These are phyloP conservation scores for Dactylellina cionopaga DNA, from an alignment of 2,329 filamentous ascomycete species.

Conservation along the genomic window DNA sequence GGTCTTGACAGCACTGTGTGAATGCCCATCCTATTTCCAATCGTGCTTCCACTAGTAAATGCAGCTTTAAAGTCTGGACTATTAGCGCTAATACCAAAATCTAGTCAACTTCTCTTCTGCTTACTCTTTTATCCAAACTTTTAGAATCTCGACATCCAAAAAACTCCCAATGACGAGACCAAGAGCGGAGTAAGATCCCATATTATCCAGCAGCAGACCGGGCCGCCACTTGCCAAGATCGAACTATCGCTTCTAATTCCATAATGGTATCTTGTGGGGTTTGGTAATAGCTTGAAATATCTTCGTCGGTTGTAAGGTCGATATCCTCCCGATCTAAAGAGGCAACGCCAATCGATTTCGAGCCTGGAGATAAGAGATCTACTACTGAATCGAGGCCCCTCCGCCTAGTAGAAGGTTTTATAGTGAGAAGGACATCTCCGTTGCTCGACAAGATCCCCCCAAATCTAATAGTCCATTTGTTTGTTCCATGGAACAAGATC, in stretches of 20 bases:
- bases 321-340: too few relatives aligned
- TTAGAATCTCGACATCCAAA: constrained; percentile 3
- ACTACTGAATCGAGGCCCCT: neutral
- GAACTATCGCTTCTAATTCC: neutral
- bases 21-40: constrained; percentile 22
- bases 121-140: neutral
- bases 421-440: neutral
- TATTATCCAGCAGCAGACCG: neutral
- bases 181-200: neutral
- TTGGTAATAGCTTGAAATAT: neutral
- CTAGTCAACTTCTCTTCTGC: neutral
- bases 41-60: constrained; percentile 20
- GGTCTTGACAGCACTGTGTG: neutral
- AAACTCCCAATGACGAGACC: constrained; percentile 9
- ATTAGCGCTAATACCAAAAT: constrained; percentile 6
- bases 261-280: neutral
- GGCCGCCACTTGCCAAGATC: neutral
- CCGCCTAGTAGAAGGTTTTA: neutral
- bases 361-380: neutral
- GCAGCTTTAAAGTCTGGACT: neutral
- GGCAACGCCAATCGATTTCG: neutral
- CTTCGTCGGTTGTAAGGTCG: too few relatives aligned
- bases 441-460: neutral
- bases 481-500: neutral
- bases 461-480: neutral